A percentile compares a stretch with the other conserved stretches of the same genome.
phyloP scores from a whole-genome alignment of 2,329 filamentous ascomycete species.

The Amauroascus niger region DNA sequence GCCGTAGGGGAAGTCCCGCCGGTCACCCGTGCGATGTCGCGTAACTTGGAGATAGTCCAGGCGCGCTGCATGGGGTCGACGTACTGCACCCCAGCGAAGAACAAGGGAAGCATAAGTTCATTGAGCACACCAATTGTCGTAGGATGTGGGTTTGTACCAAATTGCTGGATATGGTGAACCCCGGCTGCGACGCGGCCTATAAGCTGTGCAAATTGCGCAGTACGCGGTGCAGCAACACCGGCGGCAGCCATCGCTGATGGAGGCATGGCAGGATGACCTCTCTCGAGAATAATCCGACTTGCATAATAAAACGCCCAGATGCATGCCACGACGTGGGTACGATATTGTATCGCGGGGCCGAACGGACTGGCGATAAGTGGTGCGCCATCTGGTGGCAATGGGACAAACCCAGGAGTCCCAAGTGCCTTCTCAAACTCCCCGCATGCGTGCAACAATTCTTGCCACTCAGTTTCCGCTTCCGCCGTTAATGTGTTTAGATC shows the following conservation, averaged over 20 bases:
- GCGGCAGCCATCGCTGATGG: conserved; percentile 82
- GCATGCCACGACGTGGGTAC: conserved; percentile 76
- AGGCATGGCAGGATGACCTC: conserved; percentile 81
- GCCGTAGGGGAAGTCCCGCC: conserved; percentile 78
- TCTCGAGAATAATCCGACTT: conserved; percentile 69
- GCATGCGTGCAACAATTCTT: conserved; percentile 38
- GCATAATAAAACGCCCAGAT: conserved; percentile 85
- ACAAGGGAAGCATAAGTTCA: conserved; percentile 71
- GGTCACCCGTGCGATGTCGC: conserved; percentile 66
- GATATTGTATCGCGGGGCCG: conserved; percentile 68
- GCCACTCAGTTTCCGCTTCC: conserved; percentile 71
- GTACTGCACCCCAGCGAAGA: conserved; percentile 78
- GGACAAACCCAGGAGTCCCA: conserved; percentile 62
- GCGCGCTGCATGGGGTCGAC: conserved; percentile 60
- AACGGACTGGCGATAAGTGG: conserved; percentile 61
- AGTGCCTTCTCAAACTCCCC: conserved; percentile 47
- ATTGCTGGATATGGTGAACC: conserved; percentile 38
- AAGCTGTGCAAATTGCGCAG: conserved; percentile 58
- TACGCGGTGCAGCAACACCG: conserved; percentile 63
- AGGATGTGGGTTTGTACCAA: conserved; percentile 55
- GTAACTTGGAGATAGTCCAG: conserved; percentile 66
- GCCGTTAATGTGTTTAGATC: conserved; percentile 56
- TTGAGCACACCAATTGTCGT: conserved; percentile 70
- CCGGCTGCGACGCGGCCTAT: conserved; percentile 76
- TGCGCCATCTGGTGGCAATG: conserved; percentile 59